Conservation (phyloP, 306 rosid genomes). For the Prunus mume region DNA sequence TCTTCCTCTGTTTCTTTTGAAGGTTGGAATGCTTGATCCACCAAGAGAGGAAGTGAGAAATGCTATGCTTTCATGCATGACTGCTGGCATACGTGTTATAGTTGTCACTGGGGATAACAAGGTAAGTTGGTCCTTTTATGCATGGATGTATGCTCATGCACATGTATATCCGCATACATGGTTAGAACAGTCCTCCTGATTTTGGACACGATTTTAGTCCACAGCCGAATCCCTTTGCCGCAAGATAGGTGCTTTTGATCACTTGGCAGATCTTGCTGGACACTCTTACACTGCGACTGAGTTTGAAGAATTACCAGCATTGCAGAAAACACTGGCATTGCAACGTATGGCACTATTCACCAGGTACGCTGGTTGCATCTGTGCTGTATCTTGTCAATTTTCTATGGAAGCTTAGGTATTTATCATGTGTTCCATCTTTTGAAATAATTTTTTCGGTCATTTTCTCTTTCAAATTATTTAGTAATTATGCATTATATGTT, state of each 20-base stretch:
- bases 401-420: constrained; percentile 1
- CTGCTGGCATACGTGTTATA: constrained; percentile 98
- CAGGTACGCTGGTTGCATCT: constrained; percentile 44
- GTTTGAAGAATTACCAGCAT: constrained; percentile 88
- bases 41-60: constrained; percentile 96
- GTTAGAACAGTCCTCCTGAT: constrained; percentile 28
- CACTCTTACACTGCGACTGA: constrained; percentile 91
- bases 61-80: constrained; percentile 93
- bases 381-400: background rate
- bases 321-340: constrained; percentile 83
- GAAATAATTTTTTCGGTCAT: background rate
- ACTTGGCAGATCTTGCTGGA: constrained; percentile 67
- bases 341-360: constrained; percentile 92
- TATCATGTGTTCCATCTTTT: background rate
- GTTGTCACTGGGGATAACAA: constrained; percentile 99
- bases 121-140: constrained; percentile 37
- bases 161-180: background rate
- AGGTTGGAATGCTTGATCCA: constrained; percentile 99
- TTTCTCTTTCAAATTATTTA: background rate
- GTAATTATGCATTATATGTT: constrained; percentile 8
- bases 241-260: constrained; percentile 96
- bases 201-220: constrained; percentile 49
- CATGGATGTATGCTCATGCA: background rate
- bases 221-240: constrained; percentile 97
- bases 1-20: constrained; percentile 23